A percentile compares a stretch with the other conserved stretches of the same genome.
phyloP scores from a whole-genome alignment of 768 basidiomycete genomes.

The Nidularia pulvinata region DNA sequence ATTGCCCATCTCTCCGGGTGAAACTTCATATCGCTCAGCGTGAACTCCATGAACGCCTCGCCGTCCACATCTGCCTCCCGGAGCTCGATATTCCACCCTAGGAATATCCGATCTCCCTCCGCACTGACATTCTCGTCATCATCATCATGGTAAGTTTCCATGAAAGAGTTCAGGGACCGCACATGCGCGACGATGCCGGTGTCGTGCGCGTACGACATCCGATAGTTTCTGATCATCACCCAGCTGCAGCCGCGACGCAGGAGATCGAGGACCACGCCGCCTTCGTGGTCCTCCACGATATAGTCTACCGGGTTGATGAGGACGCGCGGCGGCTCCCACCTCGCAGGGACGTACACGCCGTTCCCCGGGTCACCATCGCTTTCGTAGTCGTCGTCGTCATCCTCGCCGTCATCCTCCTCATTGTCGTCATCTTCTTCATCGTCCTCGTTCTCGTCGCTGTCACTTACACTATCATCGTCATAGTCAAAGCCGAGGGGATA shows the following conservation, averaged over 20 bases:
- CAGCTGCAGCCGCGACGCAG: conserved; percentile 8
- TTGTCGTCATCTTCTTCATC: conserved; percentile 20
- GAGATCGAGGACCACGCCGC: conserved; percentile 6
- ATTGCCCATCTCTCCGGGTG: conserved; percentile 30
- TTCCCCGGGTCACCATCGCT: conserved; percentile 25
- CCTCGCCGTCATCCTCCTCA: conserved; percentile 9
- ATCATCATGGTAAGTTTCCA: conserved; percentile 22
- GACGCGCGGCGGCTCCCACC: conserved; percentile 59
- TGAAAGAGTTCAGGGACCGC: neutral
- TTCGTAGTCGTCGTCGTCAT: conserved; percentile 29
- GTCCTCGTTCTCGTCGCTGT: conserved; percentile 9
- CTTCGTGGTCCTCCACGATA: conserved; percentile 20
- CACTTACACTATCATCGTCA: conserved; percentile 9
- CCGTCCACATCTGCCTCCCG: conserved; percentile 45
- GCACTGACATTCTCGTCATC: conserved; percentile 14
- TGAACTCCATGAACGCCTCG: conserved; percentile 35
- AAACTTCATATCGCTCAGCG: conserved; percentile 30
- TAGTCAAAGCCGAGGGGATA: conserved; percentile 2
- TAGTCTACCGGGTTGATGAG: conserved; percentile 16
- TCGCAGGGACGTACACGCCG: conserved; percentile 27
- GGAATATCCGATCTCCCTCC: conserved; percentile 43
- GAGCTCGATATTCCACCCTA: conserved; percentile 70
- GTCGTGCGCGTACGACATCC: conserved; percentile 1
- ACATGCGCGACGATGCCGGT: neutral
- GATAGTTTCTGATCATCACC: conserved; percentile 1